A percentile compares a stretch with the other conserved stretches of the same genome.
These are phyloP conservation scores for Gautieria morchelliformis DNA, from an alignment of 768 basidiomycete genomes.

Conservation along the genomic window DNA sequence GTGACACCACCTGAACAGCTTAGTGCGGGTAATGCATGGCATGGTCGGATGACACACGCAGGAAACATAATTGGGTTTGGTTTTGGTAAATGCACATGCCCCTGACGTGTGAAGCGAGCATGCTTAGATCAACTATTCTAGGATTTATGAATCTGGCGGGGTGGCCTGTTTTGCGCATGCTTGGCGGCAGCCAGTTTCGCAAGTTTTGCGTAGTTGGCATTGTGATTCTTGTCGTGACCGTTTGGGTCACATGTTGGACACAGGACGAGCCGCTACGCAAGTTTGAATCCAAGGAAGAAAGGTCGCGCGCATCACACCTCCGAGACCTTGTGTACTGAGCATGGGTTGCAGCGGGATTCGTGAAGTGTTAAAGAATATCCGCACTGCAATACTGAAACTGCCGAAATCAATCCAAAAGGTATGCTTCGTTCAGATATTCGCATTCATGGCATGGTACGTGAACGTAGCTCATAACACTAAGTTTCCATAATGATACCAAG, in stretches of 20 bases:
- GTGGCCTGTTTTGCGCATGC: conserved; percentile 63
- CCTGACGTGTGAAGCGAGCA: background rate
- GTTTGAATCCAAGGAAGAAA: conserved; percentile 14
- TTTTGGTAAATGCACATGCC: conserved; percentile 47
- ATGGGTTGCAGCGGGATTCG: conserved; percentile 38
- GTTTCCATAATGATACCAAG: background rate
- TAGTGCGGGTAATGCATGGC: conserved; percentile 95
- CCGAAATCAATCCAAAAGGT: conserved; percentile 82
- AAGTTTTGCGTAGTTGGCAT: conserved; percentile 90
- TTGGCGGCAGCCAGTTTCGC: conserved; percentile 91
- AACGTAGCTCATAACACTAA: background rate
- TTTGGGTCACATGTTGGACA: conserved; percentile 80
- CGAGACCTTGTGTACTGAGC: background rate
- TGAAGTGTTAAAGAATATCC: conserved; percentile 77
- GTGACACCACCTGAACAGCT: conserved; percentile 83
- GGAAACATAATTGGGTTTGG: conserved; percentile 94
- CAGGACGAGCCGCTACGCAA: conserved; percentile 41
- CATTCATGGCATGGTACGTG: conserved; percentile 90
- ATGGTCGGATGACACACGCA: conserved; percentile 92
- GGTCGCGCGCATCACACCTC: conserved; percentile 2
- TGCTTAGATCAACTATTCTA: conserved; percentile 15
- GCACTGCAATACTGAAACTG: conserved; percentile 57
- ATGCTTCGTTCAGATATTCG: conserved; percentile 88
- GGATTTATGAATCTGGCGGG: conserved; percentile 84
- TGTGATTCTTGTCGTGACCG: conserved; percentile 65